Percentiles rank a stretch among this genome's conserved stretches.
Evolutionary conservation across 345 rosid genomes (phyloP).

Genomic region (Gynandropsis gynandra): DNA sequence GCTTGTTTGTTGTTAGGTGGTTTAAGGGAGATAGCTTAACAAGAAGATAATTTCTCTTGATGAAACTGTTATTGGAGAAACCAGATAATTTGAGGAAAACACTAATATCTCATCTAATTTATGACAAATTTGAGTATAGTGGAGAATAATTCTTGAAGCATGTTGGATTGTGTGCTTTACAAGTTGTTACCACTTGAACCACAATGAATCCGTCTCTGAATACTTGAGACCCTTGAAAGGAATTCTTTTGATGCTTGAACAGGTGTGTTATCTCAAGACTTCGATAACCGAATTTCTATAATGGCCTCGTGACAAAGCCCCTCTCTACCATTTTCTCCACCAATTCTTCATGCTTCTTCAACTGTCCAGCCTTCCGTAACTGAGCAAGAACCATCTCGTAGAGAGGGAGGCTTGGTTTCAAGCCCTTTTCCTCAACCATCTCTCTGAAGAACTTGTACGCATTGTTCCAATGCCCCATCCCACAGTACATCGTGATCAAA

Average conservation of each 20-base stretch:
- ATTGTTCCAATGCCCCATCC: constrained; percentile 95
- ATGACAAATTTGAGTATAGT: no score
- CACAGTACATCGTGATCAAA: constrained; percentile 79
- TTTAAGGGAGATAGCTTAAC: not conserved
- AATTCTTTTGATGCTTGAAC: no score
- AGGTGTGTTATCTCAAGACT: no score
- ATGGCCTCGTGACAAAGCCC: constrained; percentile 48
- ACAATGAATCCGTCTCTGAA: no score
- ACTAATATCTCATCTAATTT: no score
- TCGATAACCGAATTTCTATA: no score
- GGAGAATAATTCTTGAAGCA: no score
- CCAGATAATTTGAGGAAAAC: not conserved
- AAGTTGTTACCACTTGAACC: no score
- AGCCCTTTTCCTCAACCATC: constrained; percentile 73
- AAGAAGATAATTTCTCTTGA: no score
- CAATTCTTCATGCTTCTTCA: constrained; percentile 87
- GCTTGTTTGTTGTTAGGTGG: no score
- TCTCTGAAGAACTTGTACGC: constrained; percentile 70
- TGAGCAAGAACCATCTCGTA: constrained; percentile 49
- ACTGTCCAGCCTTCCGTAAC: constrained; percentile 57
- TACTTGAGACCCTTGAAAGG: no score
- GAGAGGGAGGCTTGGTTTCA: constrained; percentile 14
- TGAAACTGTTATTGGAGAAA: not conserved
- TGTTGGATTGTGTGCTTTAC: no score
- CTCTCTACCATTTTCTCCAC: constrained; percentile 78